Evolutionary conservation across 163 green algal species (phyloP).

Genomic region (Prototheca cutis): DNA sequence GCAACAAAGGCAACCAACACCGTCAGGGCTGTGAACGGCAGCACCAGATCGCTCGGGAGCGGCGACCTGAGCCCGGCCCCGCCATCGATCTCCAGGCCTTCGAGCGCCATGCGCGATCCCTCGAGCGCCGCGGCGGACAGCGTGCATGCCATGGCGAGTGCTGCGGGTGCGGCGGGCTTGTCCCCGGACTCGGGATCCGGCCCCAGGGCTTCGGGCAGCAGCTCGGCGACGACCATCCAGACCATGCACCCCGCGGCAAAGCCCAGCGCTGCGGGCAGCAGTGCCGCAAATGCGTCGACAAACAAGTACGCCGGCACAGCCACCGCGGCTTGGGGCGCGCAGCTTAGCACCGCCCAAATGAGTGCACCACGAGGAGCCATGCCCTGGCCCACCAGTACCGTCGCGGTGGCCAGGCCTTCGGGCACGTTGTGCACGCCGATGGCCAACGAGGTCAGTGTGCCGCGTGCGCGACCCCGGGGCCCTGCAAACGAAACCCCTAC

Average conservation of each 20-base stretch:
- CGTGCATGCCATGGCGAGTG: conserved; percentile 65
- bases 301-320: conserved; percentile 89
- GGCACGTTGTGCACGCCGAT: conserved; percentile 93
- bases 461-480: conserved; percentile 62
- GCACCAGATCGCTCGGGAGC: conserved; percentile 23
- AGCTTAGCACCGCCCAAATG: conserved; percentile 69
- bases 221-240: conserved; percentile 95
- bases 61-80: background rate
- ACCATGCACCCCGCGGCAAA: conserved; percentile 98
- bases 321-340: conserved; percentile 76
- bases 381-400: conserved; percentile 67
- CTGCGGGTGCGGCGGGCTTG: conserved; percentile 30
- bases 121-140: conserved; percentile 64
- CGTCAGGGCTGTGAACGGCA: conserved; percentile 2
- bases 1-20: background rate
- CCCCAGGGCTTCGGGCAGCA: conserved; percentile 88
- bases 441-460: conserved; percentile 78
- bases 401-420: conserved; percentile 88
- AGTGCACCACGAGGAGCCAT: conserved; percentile 39
- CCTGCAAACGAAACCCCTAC: conserved; percentile 92
- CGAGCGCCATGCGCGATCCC: conserved; percentile 58
- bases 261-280: conserved; percentile 85
- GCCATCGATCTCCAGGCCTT: conserved; percentile 36
- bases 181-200: too few relatives aligned
- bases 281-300: conserved; percentile 72